Evolutionary conservation across 169 alveolate genomes (phyloP), one percentile per base, ranked within the genome.

Genomic region (Cryptosporidium tyzzeri): DNA sequence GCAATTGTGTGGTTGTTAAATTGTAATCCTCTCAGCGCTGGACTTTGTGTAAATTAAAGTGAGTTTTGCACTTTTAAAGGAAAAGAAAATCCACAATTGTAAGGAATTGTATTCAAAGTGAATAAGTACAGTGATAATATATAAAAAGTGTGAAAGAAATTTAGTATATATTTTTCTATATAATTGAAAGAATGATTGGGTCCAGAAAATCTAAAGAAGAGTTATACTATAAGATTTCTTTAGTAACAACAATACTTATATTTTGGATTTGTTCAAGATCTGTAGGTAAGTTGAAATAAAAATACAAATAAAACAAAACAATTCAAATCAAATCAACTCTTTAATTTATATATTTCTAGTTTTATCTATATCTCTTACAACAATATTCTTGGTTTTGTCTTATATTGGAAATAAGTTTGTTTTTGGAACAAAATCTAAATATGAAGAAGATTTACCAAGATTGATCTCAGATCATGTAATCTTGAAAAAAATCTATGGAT

Each of bases 201-300:
- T 55, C 68, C 18, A 73, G 33, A 41, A 73, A 58, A 29, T 73
- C 86, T 21, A 73, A 26, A n/a, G 86, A 55, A 14, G 86, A 58
- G 31, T 21, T 55, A 14, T 51, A 51, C 51, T 73, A 73, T 9
- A 73, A 58, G 71, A 41, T 73, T 37, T 33, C 86, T 16, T 58
- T 73, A 10, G 62, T 9, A 35, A 53, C 58, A 58, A 37, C 37
- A 29, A 29, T 73, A 29, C 86, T 73, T 2, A 9, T 73, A 18
- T 73, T 73, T 37, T 73, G 86, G 86, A 58, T 59, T 14, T 73
- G 44, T n/a, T 73, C 86, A 37, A 73, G 39, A 29, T 73, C 86
- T n/a, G 41, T 73, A 6, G 55, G 86, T 73, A 73, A 51, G 86
- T 73, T 59, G 1, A 9, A 69, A 73, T 2, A 1, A 31, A 31